Base-by-base conservation (phyloP, 163 green algal species). In the Dunaliella salina region DNA sequence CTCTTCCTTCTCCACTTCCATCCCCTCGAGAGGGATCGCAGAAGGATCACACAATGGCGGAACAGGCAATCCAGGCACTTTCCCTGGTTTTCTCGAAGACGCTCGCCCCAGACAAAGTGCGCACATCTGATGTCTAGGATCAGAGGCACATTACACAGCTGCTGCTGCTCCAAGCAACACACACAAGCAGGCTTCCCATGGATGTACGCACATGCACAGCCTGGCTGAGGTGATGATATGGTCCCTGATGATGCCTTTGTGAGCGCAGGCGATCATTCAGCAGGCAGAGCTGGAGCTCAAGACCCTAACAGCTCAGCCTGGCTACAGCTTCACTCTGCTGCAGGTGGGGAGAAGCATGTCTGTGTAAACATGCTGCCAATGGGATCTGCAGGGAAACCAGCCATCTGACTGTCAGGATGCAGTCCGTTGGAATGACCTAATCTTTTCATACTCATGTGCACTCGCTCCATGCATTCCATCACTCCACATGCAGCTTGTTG, bases 251-350 rank as follows among this genome's bases (percentile, higher is more conserved):
- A 50, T 50, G 40, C 40, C 3, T 50, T 3, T 50, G 40, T 50
- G 63, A 30, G 63, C 22, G 11, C 63, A 98, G 93, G 93, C 93
- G 80, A 85, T 93, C 33, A 96, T 97, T 81, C 96, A 95, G 81
- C 88, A 93, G 46, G 96, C 96, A 0, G 95, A 98, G 86, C 92
- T 90, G 33, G 91, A 92, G 29, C 87, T 98, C 8, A 96, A 97
- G 86, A 80, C 83, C 0, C 87, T 91, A 0, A 87, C 90, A 0
- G 50, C 91, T 79, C 93, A 98, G 86, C 93, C 95, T 4, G 92
- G 91, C 4, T 98, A 95, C 86, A 93, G 91, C 84, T 92, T 97
- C 24, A 88, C 91, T 5, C 89, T 98, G 8, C 84, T 98, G 3
- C 93, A 96, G 94, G 95, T 98, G 81, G 40, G 40, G 40, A 50